Conservation (phyloP, 192 early-diverging fungal species). For the Chytriomyces hyalinus region DNA sequence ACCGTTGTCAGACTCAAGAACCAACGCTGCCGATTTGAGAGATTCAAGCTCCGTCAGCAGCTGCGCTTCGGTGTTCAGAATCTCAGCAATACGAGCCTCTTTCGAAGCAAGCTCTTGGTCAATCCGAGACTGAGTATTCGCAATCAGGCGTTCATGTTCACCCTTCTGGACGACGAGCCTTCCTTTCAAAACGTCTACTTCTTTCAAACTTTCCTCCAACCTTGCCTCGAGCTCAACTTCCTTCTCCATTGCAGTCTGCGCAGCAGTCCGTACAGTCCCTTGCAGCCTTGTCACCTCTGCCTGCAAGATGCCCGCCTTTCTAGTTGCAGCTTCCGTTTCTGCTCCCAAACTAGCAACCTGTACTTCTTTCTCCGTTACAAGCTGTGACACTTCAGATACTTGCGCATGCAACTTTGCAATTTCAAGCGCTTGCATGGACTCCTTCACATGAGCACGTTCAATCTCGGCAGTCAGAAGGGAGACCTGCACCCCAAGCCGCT, state of each 20-base stretch:
- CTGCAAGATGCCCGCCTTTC: neutral
- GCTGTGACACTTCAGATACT: neutral
- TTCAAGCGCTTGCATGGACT: neutral
- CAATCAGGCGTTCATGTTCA: slow-evolving; percentile 1
- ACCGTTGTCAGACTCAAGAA: too few species aligned
- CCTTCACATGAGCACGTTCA: neutral
- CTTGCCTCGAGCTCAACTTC: slow-evolving; percentile 9
- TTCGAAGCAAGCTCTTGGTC: neutral
- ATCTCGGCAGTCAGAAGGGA: neutral
- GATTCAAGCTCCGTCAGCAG: neutral
- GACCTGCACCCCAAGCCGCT: neutral
- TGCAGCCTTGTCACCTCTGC: slow-evolving; percentile 3
- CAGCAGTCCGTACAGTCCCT: neutral
- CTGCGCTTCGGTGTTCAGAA: neutral
- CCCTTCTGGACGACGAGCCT: neutral
- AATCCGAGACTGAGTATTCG: neutral
- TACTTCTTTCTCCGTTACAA: neutral
- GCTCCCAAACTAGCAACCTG: neutral
- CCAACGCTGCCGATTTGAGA: too few species aligned
- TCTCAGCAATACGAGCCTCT: neutral
- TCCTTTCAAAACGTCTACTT: neutral
- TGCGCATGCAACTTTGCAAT: slow-evolving; percentile 3
- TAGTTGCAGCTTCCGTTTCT: neutral
- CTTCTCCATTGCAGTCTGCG: neutral
- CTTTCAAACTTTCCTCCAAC: neutral